These are phyloP conservation scores for Lithohypha guttulata DNA, from an alignment of 2,329 filamentous ascomycete species.

Conservation along the genomic window DNA sequence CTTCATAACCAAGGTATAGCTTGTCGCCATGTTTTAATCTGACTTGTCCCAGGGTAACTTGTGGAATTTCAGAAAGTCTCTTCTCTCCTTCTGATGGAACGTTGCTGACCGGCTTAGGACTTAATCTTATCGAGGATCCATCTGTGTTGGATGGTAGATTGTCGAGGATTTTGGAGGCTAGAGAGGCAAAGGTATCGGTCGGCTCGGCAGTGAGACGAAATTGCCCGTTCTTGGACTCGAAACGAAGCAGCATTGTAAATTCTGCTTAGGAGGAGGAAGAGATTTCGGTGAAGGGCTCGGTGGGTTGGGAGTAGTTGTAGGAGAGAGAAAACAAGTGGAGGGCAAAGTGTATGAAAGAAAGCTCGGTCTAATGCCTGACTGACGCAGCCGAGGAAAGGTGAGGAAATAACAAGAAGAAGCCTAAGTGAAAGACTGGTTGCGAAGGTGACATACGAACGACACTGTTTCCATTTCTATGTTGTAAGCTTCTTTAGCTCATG, in stretches of 20 bases:
- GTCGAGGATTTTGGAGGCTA: conserved; percentile 46
- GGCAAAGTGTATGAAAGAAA: too few relatives aligned
- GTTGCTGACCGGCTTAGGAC: conserved; percentile 48
- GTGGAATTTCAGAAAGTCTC: conserved; percentile 40
- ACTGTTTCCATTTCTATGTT: neutral
- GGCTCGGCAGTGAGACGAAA: conserved; percentile 71
- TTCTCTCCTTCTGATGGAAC: conserved; percentile 36
- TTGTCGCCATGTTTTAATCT: conserved; percentile 76
- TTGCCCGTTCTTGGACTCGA: conserved; percentile 87
- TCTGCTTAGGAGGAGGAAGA: neutral
- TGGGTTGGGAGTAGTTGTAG: neutral
- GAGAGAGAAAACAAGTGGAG: neutral
- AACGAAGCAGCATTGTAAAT: conserved; percentile 62
- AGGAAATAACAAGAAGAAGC: too few relatives aligned
- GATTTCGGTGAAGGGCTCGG: neutral
- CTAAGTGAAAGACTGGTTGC: too few relatives aligned
- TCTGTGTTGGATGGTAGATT: conserved; percentile 49
- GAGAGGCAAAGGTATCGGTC: conserved; percentile 56
- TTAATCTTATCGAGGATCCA: conserved; percentile 46
- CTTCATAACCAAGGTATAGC: conserved; percentile 73
- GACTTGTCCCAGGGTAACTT: conserved; percentile 46
- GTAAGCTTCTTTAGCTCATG: neutral
- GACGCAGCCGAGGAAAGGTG: too few relatives aligned
- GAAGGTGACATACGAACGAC: neutral
- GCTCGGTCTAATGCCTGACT: too few relatives aligned